Evolutionary conservation across 768 basidiomycete species (phyloP), one percentile per base, ranked within the genome.

Genomic region (Amanita jacksonii): DNA sequence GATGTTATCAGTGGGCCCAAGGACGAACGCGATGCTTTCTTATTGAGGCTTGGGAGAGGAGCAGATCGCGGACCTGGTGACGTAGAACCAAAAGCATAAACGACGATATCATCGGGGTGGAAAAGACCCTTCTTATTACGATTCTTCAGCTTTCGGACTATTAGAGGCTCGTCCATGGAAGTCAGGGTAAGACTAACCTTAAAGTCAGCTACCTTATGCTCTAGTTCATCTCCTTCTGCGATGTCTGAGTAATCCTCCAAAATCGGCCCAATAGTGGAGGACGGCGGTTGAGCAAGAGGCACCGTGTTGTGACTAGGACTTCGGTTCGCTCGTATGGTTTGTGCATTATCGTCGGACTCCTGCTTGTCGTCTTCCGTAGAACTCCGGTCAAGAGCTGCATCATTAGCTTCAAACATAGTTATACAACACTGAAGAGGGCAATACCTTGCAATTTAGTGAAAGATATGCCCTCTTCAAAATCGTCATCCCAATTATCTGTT

Each of bases 401-500:
- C 13, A 35, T 46, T 43, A 36, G 9, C 50, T 18, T 48, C 13
- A 12, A 28, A 41, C 1, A 48, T 34, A 37, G 23, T 45, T 18
- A 31, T 25, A 5, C 16, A 23, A 15, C 20, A 20, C 12, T 27
- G 7, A 34, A 28, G 12, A 2, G 47, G 30, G 12, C 1, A 6
- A 41, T 35, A 73, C 73, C 81, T 66, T 84, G 85, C 23, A 93
- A 60, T 61, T 92, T 94, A 6, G 82, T 78, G 42, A 88, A 76
- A 0, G 89, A 90, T 25, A 92, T 91, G 1, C 85, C 90, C 51
- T 89, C 90, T 57, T 92, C 90, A 51, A 99, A 99, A 57, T 99
- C 96, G 51, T 92, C 89, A 55, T 99, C 96, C 96, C 96, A 99
- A 51, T 92, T 94, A 58, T 96, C 92, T 1, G 82, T 85, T 58